Evolutionary conservation across 352 stramenopile species (phyloP), one percentile per base, ranked within the genome.

Genomic region (Phytophthora uliginosa): DNA sequence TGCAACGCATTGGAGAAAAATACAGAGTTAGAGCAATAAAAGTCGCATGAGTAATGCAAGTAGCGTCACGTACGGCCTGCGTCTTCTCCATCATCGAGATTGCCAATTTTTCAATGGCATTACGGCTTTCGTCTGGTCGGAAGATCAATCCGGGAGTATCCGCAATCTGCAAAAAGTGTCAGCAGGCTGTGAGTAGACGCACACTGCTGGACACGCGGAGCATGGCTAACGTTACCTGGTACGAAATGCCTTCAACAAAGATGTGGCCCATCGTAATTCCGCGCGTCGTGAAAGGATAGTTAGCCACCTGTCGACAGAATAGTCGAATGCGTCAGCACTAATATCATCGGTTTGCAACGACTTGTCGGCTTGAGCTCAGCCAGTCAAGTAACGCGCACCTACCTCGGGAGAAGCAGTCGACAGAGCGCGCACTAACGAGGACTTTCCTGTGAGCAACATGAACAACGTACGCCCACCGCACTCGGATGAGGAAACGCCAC

Each of bases 231-330:
- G 22, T 60, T 63, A 90, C 88, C 84, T 96, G 90, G 55, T 93
- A 95, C 18, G 90, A 90, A 52, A 89, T 82, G 42, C 89, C 89
- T 40, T 95, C 78, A 26, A 95, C 86, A 64, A 93, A 96, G 61
- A 97, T 91, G 61, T 97, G 90, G 3, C 90, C 90, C 84, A 97
- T 95, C 8, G 90, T 95, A 57, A 97, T 95, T 38, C 88, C 90
- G 20, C 90, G 84, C 15, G 90, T 97, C 33, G 90, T 97, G 68
- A 97, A 97, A 36, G 90, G 90, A 34, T 97, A 97, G 60, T 97
- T 97, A 12, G 90, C 88, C 42, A 96, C 86, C 89, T 96, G 51
- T 2, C 61, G 10, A 69, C 12, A 62, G 2, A 63, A 26, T 17
- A n/a, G 17, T 51, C 26, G 57, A 28, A 53, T 63, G 38, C 58